Conservation (phyloP, 768 basidiomycete genomes). For the Lentinula aciculospora region DNA sequence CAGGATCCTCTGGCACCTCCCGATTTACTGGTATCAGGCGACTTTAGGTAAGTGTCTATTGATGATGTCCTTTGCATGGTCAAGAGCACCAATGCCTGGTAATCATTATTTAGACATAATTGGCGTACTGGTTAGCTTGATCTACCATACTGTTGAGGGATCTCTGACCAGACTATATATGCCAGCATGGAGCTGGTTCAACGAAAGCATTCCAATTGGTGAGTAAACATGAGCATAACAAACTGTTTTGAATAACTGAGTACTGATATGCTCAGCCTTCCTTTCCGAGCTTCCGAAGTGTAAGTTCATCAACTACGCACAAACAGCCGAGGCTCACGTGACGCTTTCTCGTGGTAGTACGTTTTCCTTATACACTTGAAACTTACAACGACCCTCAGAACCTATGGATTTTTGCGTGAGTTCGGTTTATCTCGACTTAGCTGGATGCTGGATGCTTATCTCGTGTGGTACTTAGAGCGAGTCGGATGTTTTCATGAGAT, state of each 20-base stretch:
- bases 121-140: slow-evolving; percentile 38
- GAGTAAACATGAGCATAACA: not conserved
- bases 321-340: not conserved
- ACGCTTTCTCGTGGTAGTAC: slow-evolving; percentile 28
- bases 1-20: slow-evolving; percentile 38
- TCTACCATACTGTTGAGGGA: not conserved
- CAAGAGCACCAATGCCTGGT: not conserved
- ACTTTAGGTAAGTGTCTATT: slow-evolving; percentile 30
- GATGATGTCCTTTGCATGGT: not conserved
- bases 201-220: slow-evolving; percentile 26
- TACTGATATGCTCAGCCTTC: slow-evolving; percentile 26
- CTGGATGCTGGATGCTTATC: not conserved
- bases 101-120: slow-evolving; percentile 27
- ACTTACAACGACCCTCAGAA: slow-evolving; percentile 63
- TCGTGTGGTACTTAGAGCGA: not conserved
- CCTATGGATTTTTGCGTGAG: slow-evolving; percentile 53
- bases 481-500: not conserved
- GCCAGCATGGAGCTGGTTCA: slow-evolving; percentile 37
- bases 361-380: slow-evolving; percentile 55
- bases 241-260: not conserved
- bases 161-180: not conserved
- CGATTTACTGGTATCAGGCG: slow-evolving; percentile 37
- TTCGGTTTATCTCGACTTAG: slow-evolving; percentile 3
- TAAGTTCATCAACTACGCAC: slow-evolving; percentile 14
- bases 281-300: slow-evolving; percentile 34